Evolutionary conservation across 2,329 filamentous ascomycete species (phyloP), one percentile per base, ranked within the genome.

Genomic region (Aureobasidium lini): DNA sequence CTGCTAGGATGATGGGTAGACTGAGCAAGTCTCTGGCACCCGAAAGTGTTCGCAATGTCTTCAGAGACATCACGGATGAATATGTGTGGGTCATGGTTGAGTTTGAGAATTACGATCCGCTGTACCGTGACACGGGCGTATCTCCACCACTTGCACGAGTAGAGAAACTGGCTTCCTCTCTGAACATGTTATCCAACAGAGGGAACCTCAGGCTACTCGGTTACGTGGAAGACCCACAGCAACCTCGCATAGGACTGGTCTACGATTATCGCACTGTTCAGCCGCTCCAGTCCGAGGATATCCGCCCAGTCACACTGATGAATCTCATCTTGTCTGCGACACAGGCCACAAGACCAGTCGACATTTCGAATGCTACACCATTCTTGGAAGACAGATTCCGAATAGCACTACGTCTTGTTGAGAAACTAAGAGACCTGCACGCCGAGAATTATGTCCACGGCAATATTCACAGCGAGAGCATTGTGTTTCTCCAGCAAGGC

Each of bases 331-430:
- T 79, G 59, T 74, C 75, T 31, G 71, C 76, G 9, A 78, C 74
- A 57, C 75, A 75, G 31, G 61, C 72, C 15, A 73, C 76, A 63
- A 71, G 72, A 50, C 59, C 65, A n/a, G 71, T 71, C 54, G 75
- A 72, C 46, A 68, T 69, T 4, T 75, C 76, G 18, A 63, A 65
- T 10, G 63, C 73, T 9, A 68, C 87, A 66, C 87, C 87, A 0
- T 81, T 82, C 37, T 76, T 92, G 0, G 89, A 93, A 72, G 85
- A 86, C 60, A 89, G 89, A 66, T 92, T 90, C 67, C 81, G 85
- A 13, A 77, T 93, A 53, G 88, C 88, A 3, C 80, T 87, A 57
- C 89, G 89, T 64, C 77, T 92, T 3, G 83, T 83, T 34, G 86
- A 85, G 63, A 88, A 87, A 3, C 79, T 92, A 36, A 89, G 88